Base-by-base conservation (phyloP, 2,329 filamentous ascomycete species). In the Geosmithia flava region DNA sequence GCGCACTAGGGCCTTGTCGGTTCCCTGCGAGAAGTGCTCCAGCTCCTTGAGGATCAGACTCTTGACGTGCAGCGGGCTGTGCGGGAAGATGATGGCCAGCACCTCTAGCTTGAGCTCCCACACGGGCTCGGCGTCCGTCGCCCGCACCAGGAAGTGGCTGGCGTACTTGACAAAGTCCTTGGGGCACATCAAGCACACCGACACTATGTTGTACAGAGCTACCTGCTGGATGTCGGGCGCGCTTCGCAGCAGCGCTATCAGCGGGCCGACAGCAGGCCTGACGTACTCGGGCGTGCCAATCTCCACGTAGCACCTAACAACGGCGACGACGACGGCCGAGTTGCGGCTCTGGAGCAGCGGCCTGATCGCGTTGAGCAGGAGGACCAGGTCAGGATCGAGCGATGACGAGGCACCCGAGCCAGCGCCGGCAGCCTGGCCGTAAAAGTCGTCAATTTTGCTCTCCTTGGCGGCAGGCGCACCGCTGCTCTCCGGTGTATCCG, bases 51-150 rank as follows among this genome's bases (percentile, higher is more conserved):
- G 74, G 44, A 97, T 87, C 7, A 98, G 74, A 49, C 85, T 86
- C 63, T 95, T 94, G 50, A 85, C 71, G 50, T 87, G 82, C 10
- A 78, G 63, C 6, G 83, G 81, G 53, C 83, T 83, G 59, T 95
- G 78, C 0, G 91, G 89, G 57, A 97, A 98, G 54, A 97, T 82
- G 51, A 98, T 74, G 0, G 93, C 91, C 48, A 97, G 71, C 3
- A 95, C 70, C 63, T 98, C 94, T 23, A 98, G 74, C 65, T 98
- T 98, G 40, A 97, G 74, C 52, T 85, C 83, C 87, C 89, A 95
- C 19, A 95, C 84, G 19, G 87, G 78, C 15, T 84, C 78, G 1
- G 84, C 72, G 60, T 98, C 93, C 0, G 81, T 84, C 43, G 84
- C 78, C 49, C 83, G 82, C 47, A 98, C 78, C 11, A 98, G 75